A percentile compares a stretch with the other conserved stretches of the same genome.
These are phyloP conservation scores for Oryza meyeriana DNA, from an alignment of 176 grass and related monocot species.

Conservation along the genomic window DNA sequence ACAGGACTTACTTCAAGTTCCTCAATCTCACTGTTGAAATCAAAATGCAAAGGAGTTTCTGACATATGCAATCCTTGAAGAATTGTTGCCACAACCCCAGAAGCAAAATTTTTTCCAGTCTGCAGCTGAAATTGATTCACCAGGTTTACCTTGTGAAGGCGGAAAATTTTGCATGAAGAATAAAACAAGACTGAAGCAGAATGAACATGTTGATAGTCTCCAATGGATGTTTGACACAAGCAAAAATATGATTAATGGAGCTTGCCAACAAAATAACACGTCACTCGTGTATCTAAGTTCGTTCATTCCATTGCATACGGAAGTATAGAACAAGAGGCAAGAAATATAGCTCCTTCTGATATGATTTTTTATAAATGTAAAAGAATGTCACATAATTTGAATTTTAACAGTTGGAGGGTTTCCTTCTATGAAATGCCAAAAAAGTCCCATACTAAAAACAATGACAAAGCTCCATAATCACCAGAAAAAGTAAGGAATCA, in stretches of 20 bases:
- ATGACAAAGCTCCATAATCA: too few species aligned
- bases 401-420: neutral
- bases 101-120: neutral
- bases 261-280: neutral
- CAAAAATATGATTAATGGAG: neutral
- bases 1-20: neutral
- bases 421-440: neutral
- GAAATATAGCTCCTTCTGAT: neutral
- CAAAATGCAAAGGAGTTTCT: neutral
- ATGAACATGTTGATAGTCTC: neutral
- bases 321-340: neutral
- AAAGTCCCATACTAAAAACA: too few species aligned
- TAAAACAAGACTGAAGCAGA: neutral
- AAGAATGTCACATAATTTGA: neutral
- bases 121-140: neutral
- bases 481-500: too few species aligned
- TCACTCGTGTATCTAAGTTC: neutral
- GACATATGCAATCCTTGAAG: slow-evolving; percentile 19
- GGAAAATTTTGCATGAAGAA: neutral
- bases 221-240: neutral
- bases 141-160: too few species aligned
- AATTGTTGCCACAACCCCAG: neutral
- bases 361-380: neutral
- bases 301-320: neutral
- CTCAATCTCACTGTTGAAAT: neutral